Conservation (phyloP, 257 asterid species). For the Solanum dulcamara region DNA sequence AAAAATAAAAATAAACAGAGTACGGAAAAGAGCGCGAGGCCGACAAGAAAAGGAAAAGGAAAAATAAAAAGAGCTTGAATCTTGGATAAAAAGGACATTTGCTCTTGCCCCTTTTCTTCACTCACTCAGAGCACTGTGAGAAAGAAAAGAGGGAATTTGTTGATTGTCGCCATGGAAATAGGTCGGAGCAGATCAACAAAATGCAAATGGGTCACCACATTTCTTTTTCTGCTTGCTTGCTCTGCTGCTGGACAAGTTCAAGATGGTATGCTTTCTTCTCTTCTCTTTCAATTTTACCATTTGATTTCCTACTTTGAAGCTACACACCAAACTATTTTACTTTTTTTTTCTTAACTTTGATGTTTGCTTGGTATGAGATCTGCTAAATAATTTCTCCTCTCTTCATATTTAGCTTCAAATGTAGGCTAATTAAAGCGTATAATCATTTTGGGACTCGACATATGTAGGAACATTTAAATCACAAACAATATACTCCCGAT, state of each 20-base stretch:
- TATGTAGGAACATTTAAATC: neutral
- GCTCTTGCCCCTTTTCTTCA: neutral
- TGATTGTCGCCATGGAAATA: slow-evolving; percentile 14
- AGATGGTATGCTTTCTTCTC: slow-evolving; percentile 24
- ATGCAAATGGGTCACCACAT: slow-evolving; percentile 12
- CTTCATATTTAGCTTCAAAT: neutral
- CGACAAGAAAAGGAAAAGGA: neutral
- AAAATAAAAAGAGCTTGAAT: neutral
- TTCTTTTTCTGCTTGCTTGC: slow-evolving; percentile 5
- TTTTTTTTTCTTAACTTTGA: neutral
- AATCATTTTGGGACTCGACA: neutral
- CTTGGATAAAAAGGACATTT: neutral
- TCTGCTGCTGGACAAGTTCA: slow-evolving; percentile 18
- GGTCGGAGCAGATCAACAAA: slow-evolving; percentile 14
- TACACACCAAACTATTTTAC: neutral
- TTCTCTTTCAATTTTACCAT: neutral
- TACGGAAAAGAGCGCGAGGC: neutral
- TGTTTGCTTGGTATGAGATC: neutral
- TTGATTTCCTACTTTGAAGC: neutral
- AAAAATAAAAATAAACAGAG: too few species aligned
- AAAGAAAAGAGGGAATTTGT: neutral
- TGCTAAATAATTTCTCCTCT: neutral
- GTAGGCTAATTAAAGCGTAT: neutral
- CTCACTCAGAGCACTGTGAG: neutral
- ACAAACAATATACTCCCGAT: neutral